phyloP scores from a whole-genome alignment of 2,329 filamentous ascomycete genomes.

The Thelonectria discophora region DNA sequence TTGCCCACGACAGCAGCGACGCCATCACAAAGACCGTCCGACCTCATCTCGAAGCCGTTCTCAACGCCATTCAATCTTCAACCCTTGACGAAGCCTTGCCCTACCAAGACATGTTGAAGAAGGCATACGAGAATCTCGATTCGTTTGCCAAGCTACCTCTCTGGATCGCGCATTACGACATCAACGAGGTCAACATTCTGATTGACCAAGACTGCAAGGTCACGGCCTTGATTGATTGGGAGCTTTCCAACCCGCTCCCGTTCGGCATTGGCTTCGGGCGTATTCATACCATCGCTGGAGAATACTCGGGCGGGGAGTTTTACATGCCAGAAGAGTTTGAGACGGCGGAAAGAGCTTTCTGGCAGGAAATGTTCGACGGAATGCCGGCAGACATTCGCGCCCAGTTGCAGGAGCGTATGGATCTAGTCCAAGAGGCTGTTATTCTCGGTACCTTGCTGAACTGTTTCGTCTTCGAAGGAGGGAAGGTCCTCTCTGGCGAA shows the following conservation, averaged over 20 bases:
- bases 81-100: too few species aligned
- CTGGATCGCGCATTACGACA: too few species aligned
- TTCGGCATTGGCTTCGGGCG: conserved; percentile 30
- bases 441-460: conserved; percentile 42
- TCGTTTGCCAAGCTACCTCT: too few species aligned
- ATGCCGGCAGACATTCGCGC: conserved; percentile 38
- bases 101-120: too few species aligned
- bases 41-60: too few species aligned
- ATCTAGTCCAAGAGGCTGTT: conserved; percentile 44
- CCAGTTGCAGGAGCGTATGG: conserved; percentile 45
- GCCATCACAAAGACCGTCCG: too few species aligned
- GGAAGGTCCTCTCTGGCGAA: conserved; percentile 33
- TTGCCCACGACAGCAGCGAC: too few species aligned
- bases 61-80: too few species aligned
- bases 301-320: conserved; percentile 39
- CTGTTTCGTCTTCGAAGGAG: conserved; percentile 41
- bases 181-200: background rate
- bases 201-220: background rate
- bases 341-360: conserved; percentile 40
- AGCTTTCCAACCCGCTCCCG: background rate
- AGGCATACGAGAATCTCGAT: too few species aligned
- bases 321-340: conserved; percentile 41
- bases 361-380: conserved; percentile 37
- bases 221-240: background rate
- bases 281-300: conserved; percentile 38